phyloP scores from a whole-genome alignment of 2,329 filamentous ascomycete genomes.

The Dendryphion nanum region DNA sequence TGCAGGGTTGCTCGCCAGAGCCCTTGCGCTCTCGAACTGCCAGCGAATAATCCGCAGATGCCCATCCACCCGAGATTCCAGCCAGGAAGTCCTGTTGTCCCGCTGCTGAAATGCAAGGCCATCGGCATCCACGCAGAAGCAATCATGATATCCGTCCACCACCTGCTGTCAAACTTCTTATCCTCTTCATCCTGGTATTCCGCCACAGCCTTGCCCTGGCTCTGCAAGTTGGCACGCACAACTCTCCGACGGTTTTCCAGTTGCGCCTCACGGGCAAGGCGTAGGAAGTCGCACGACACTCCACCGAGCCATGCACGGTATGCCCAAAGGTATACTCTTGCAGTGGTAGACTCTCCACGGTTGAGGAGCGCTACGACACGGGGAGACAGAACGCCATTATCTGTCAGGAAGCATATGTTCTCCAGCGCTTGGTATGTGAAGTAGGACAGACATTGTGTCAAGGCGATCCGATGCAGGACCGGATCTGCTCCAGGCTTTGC shows the following conservation, averaged over 20 bases:
- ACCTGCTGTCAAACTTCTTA: slow-evolving; percentile 35
- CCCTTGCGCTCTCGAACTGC: slow-evolving; percentile 29
- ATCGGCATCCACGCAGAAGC: slow-evolving; percentile 45
- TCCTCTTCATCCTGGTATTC: slow-evolving; percentile 40
- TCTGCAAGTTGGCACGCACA: slow-evolving; percentile 25
- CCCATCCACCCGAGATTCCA: slow-evolving; percentile 48
- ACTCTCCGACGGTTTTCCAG: slow-evolving; percentile 36
- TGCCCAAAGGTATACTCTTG: slow-evolving; percentile 40
- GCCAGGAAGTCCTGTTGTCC: slow-evolving; percentile 40
- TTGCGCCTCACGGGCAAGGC: slow-evolving; percentile 44
- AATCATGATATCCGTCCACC: slow-evolving; percentile 45
- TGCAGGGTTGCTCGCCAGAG: slow-evolving; percentile 31
- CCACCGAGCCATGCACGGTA: slow-evolving; percentile 46
- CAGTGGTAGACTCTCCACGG: slow-evolving; percentile 33
- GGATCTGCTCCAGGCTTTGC: slow-evolving; percentile 43
- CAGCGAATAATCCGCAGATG: slow-evolving; percentile 41
- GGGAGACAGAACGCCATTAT: slow-evolving; percentile 39
- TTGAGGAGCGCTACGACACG: slow-evolving; percentile 37
- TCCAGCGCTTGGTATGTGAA: slow-evolving; percentile 45
- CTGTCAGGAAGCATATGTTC: slow-evolving; percentile 44
- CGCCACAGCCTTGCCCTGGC: slow-evolving; percentile 25
- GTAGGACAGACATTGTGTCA: slow-evolving; percentile 44
- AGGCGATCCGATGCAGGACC: slow-evolving; percentile 42
- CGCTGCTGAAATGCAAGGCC: slow-evolving; percentile 42
- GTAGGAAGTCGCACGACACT: slow-evolving; percentile 45